phyloP scores from a whole-genome alignment of 2,329 filamentous ascomycete species.

The Scedosporium aurantiacum region DNA sequence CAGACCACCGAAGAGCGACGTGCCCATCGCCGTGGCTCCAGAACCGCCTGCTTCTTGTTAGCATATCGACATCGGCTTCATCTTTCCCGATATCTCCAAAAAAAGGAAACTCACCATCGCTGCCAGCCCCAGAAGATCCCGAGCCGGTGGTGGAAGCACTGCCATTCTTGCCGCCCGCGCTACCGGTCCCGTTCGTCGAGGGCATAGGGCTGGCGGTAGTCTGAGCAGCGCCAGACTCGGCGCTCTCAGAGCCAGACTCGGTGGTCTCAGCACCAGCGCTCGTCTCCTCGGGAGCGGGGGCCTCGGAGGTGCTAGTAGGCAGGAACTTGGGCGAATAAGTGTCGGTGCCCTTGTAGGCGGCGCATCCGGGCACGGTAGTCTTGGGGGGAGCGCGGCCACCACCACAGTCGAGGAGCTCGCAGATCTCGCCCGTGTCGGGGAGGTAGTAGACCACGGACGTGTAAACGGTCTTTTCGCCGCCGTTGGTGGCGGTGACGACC shows the following conservation, averaged over 20 bases:
- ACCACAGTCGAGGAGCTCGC: conserved; percentile 54
- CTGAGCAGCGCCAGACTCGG: not conserved
- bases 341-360: conserved; percentile 41
- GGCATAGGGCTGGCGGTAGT: not conserved
- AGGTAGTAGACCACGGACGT: conserved; percentile 47
- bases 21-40: not conserved
- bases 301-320: conserved; percentile 3
- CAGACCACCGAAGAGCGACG: not conserved
- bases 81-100: not conserved
- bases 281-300: not conserved
- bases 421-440: conserved; percentile 53
- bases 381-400: conserved; percentile 55
- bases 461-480: conserved; percentile 23
- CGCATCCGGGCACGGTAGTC: conserved; percentile 51
- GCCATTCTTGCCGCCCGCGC: not conserved
- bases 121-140: not conserved
- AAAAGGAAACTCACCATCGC: not conserved
- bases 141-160: not conserved
- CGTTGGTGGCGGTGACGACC: conserved; percentile 21
- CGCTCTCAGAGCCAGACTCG: not conserved
- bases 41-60: not conserved
- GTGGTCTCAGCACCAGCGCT: not conserved
- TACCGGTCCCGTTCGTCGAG: not conserved
- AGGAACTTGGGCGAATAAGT: conserved; percentile 42
- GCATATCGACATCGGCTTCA: not conserved